phyloP scores from a whole-genome alignment of 164 flowering plant genomes.

The Tetrastigma voinierianum region DNA sequence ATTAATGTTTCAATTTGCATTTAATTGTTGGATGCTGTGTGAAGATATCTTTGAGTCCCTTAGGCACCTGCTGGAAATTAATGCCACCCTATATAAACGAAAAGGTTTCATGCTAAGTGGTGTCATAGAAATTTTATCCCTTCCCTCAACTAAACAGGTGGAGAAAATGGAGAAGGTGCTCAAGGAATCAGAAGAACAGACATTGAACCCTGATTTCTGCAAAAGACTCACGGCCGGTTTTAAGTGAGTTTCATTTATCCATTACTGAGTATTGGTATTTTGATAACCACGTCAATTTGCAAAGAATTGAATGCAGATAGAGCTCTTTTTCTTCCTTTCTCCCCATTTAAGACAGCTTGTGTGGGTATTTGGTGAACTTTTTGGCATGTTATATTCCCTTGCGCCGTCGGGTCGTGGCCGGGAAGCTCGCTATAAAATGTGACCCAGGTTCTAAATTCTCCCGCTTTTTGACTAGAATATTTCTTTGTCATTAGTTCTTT shows the following conservation, averaged over 20 bases:
- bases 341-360: background rate
- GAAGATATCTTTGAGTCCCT: background rate
- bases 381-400: constrained; percentile 16
- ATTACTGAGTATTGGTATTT: background rate
- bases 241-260: constrained; percentile 37
- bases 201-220: constrained; percentile 31
- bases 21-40: background rate
- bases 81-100: too few species aligned
- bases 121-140: background rate
- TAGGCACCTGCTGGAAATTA: background rate
- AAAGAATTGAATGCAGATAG: background rate
- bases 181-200: constrained; percentile 27
- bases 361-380: background rate
- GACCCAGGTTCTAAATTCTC: constrained; percentile 42
- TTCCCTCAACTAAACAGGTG: constrained; percentile 25
- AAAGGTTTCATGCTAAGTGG: background rate
- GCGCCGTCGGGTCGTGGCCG: constrained; percentile 63
- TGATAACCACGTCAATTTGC: background rate
- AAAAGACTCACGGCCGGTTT: constrained; percentile 52
- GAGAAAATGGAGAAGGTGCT: constrained; percentile 57
- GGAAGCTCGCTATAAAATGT: constrained; percentile 62
- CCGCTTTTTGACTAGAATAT: background rate
- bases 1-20: background rate
- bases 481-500: background rate
- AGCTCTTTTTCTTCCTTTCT: background rate